A percentile compares a stretch with the other conserved stretches of the same genome.
Evolutionary conservation across 139 green algal species (phyloP).

Genomic region (Asterochloris sp.): DNA sequence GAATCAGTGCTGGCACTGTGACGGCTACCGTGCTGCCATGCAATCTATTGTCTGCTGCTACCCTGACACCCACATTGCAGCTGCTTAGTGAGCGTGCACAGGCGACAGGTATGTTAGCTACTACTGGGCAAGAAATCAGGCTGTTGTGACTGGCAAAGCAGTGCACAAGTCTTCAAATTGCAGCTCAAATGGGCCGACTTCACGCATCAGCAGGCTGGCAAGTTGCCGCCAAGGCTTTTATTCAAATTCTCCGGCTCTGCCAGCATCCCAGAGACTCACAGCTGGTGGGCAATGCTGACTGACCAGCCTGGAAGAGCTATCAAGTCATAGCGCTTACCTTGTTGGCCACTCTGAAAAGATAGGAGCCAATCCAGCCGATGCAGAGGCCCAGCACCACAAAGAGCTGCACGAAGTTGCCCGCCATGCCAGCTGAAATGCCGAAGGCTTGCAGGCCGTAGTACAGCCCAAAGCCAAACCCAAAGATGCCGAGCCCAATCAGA

Average conservation of each 20-base stretch:
- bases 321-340: conserved; percentile 62
- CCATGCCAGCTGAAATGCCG: conserved; percentile 70
- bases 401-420: conserved; percentile 85
- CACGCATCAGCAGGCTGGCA: too few relatives aligned
- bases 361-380: conserved; percentile 82
- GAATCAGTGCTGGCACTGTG: background rate
- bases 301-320: background rate
- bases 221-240: background rate
- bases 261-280: too few relatives aligned
- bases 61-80: too few relatives aligned
- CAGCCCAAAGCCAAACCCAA: conserved; percentile 68
- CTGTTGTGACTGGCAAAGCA: too few relatives aligned
- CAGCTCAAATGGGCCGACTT: too few relatives aligned
- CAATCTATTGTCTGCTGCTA: background rate
- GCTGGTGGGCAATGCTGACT: background rate
- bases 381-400: conserved; percentile 84
- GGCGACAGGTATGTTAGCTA: too few relatives aligned
- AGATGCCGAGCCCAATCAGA: conserved; percentile 73
- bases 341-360: conserved; percentile 93
- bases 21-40: background rate
- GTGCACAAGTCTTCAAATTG: too few relatives aligned
- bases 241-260: background rate
- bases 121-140: too few relatives aligned
- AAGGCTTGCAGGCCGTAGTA: conserved; percentile 85
- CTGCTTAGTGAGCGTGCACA: too few relatives aligned